These are phyloP conservation scores for Fusarium pseudoanthophilum DNA, from an alignment of 2,329 filamentous ascomycete genomes.

Conservation along the genomic window DNA sequence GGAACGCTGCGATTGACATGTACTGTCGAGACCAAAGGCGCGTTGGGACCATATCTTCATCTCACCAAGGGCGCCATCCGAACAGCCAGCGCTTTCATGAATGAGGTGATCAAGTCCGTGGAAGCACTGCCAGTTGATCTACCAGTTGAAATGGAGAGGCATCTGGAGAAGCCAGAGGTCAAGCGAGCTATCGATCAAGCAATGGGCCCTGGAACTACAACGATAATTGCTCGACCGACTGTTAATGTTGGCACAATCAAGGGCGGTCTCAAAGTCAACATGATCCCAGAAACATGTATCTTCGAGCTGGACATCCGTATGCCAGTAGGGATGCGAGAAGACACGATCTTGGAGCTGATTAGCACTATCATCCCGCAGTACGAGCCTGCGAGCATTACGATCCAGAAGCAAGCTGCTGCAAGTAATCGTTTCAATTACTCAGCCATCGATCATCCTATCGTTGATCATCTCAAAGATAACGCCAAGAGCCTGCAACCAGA, in stretches of 20 bases:
- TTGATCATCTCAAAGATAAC: not conserved
- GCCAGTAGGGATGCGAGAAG: not conserved
- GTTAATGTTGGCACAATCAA: not conserved
- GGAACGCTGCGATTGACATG: not conserved
- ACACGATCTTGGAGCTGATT: not conserved
- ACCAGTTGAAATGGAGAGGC: not conserved
- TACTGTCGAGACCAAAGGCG: not conserved
- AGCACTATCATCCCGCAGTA: not conserved
- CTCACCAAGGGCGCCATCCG: not conserved
- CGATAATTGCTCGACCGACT: not conserved
- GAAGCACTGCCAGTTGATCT: not conserved
- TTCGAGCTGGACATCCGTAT: not conserved
- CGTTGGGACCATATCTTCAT: not conserved
- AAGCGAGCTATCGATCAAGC: not conserved
- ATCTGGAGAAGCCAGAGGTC: not conserved
- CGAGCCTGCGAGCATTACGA: not conserved
- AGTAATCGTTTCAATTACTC: constrained; percentile 3
- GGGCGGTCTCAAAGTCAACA: constrained; percentile 10
- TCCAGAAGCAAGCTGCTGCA: not conserved
- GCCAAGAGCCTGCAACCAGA: not conserved
- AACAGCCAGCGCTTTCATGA: not conserved
- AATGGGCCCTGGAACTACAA: not conserved
- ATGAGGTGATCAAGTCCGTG: not conserved
- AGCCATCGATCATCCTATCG: not conserved
- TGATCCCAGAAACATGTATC: not conserved